Evolutionary conservation across 805 yeast genomes (phyloP).

Genomic region (Saturnispora ahearnii): DNA sequence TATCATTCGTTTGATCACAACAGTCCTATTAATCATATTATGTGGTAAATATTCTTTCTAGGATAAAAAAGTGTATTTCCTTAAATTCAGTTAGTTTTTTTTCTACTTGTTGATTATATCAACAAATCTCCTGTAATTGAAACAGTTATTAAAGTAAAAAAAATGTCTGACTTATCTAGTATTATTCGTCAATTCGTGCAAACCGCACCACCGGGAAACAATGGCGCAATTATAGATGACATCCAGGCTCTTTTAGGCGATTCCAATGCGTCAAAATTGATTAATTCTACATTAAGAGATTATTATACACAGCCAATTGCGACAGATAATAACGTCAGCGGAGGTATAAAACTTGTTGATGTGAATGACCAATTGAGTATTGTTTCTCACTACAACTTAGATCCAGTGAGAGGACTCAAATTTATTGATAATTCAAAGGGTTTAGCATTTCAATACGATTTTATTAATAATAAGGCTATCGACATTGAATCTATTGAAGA

Average conservation of each 20-base stretch:
- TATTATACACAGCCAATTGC: constrained; percentile 14
- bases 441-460: constrained; percentile 51
- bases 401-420: constrained; percentile 34
- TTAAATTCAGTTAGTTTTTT: no score
- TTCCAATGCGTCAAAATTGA: constrained; percentile 19
- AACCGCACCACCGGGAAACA: constrained; percentile 54
- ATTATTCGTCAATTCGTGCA: constrained; percentile 29
- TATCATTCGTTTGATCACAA: neutral
- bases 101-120: no score
- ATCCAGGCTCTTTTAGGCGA: constrained; percentile 22
- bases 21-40: neutral
- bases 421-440: constrained; percentile 45
- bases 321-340: constrained; percentile 9
- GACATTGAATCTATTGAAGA: constrained; percentile 38
- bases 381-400: constrained; percentile 38
- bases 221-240: constrained; percentile 24
- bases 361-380: constrained; percentile 26
- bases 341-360: constrained; percentile 27
- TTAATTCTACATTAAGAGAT: constrained; percentile 21
- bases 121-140: no score
- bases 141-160: neutral
- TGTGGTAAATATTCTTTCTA: no score
- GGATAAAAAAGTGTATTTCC: no score
- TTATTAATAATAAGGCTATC: constrained; percentile 37
- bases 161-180: constrained; percentile 19